A percentile compares a stretch with the other conserved stretches of the same genome.
Conservation (phyloP, 139 green algal species). For the Chlamydomonas eustigma region DNA sequence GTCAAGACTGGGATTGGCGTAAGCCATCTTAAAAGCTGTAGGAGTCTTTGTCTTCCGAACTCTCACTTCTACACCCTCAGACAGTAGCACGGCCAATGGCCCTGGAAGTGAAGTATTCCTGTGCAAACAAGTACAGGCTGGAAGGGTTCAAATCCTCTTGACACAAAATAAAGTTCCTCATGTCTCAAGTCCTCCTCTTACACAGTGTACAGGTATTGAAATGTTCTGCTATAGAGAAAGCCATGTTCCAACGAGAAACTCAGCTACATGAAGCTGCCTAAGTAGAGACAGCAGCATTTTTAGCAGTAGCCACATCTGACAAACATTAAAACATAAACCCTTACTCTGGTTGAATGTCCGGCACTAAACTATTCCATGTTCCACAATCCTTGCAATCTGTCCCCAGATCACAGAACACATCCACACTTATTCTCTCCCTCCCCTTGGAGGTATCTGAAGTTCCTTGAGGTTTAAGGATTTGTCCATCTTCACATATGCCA, state of each 20-base stretch:
- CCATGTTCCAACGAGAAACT: too few relatives aligned
- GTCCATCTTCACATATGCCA: constrained; percentile 4
- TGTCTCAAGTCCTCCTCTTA: too few relatives aligned
- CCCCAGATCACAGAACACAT: not conserved
- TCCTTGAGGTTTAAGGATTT: not conserved
- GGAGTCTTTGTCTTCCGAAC: not conserved
- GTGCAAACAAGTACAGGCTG: not conserved
- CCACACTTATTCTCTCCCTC: not conserved
- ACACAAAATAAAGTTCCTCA: too few relatives aligned
- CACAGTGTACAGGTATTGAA: too few relatives aligned
- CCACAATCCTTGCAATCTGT: constrained; percentile 5
- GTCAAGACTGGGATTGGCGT: not conserved
- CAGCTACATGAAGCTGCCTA: too few relatives aligned
- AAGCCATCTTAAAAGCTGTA: not conserved
- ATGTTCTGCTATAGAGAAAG: too few relatives aligned
- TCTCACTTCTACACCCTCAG: not conserved
- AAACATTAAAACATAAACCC: too few relatives aligned
- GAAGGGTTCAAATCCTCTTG: too few relatives aligned
- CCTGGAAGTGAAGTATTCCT: not conserved
- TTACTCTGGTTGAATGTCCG: too few relatives aligned
- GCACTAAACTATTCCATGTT: not conserved
- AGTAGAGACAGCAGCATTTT: too few relatives aligned
- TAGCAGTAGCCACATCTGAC: too few relatives aligned
- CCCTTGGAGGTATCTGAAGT: not conserved
- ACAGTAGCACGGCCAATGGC: not conserved